Evolutionary conservation across 179 eudicot species (phyloP).

Genomic region (Amaranthus tricolor): DNA sequence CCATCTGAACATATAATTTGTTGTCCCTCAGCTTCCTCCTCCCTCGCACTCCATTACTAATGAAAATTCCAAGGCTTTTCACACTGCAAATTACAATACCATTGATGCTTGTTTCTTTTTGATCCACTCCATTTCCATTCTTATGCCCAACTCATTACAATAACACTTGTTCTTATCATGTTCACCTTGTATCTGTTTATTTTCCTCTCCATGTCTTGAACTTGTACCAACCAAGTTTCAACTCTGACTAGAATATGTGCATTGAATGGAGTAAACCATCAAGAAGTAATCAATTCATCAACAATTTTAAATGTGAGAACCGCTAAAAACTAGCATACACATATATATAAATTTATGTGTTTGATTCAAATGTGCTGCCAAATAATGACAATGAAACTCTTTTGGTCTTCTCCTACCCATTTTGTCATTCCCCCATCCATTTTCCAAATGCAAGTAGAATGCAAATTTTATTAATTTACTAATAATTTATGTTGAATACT

Average conservation of each 20-base stretch:
- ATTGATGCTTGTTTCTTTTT: too few relatives aligned
- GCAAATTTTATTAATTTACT: neutral
- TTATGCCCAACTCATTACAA: too few relatives aligned
- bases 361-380: conserved; percentile 1
- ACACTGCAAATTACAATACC: too few relatives aligned
- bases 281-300: neutral
- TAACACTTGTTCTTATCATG: too few relatives aligned
- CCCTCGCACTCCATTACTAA: too few relatives aligned
- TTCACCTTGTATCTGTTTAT: too few relatives aligned
- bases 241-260: neutral
- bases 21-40: too few relatives aligned
- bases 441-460: neutral
- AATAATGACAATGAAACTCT: neutral
- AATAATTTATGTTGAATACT: neutral
- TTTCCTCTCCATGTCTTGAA: too few relatives aligned
- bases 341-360: neutral
- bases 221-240: neutral
- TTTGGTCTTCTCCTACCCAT: neutral
- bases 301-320: neutral
- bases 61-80: too few relatives aligned
- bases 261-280: neutral
- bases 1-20: too few relatives aligned
- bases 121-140: too few relatives aligned
- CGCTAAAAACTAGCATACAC: neutral
- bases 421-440: neutral